Conservation (phyloP, 305 asterid species). For the Striga hermonthica region DNA sequence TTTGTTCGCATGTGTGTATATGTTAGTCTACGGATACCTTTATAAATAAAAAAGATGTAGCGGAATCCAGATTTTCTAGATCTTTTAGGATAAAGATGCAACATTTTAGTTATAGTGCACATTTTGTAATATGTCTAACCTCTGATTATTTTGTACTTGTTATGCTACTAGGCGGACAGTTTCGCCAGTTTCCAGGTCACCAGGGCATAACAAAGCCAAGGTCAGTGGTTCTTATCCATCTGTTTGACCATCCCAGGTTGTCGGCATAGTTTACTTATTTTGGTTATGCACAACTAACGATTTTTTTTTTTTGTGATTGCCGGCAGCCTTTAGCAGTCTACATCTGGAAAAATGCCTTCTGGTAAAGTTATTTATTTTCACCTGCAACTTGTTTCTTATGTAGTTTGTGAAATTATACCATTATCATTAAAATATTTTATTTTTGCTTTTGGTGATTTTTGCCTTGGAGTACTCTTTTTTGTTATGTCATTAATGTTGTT, state of each 20-base stretch:
- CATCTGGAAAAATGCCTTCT: constrained; percentile 78
- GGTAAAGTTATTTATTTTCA: constrained; percentile 44
- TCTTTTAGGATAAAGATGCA: constrained; percentile 9
- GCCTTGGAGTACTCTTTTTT: constrained; percentile 5
- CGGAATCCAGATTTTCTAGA: background rate
- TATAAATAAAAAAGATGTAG: background rate
- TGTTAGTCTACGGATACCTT: background rate
- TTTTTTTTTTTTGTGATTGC: constrained; percentile 31
- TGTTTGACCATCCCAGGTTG: constrained; percentile 19
- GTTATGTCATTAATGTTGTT: too few species aligned
- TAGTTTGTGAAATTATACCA: background rate
- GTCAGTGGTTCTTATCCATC: constrained; percentile 41
- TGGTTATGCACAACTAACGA: constrained; percentile 29
- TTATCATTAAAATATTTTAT: constrained; percentile 7
- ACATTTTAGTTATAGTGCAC: background rate
- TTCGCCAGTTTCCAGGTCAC: constrained; percentile 91
- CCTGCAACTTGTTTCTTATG: constrained; percentile 7
- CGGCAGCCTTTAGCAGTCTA: constrained; percentile 71
- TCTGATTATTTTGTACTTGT: constrained; percentile 21
- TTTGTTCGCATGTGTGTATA: background rate
- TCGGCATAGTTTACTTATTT: constrained; percentile 23
- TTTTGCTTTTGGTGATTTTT: background rate
- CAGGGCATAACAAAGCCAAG: constrained; percentile 58
- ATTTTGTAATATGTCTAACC: background rate
- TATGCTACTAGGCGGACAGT: constrained; percentile 59